Evolutionary conservation across 345 rosid species (phyloP).

Genomic region (Lepidium aucheri): DNA sequence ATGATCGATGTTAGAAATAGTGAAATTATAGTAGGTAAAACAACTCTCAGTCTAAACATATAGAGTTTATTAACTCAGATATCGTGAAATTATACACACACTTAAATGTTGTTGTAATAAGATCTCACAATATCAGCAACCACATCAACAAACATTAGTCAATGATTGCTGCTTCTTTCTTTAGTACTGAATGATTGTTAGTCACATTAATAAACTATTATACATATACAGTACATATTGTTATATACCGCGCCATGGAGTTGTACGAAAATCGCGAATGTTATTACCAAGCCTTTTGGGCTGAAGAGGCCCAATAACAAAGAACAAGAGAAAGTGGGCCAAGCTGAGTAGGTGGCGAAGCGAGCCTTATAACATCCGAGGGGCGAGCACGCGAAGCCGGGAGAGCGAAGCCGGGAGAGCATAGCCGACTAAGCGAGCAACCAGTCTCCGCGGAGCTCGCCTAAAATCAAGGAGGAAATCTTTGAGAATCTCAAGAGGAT

Average conservation of each 20-base stretch:
- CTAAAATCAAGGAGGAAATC: no score
- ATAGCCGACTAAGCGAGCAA: no score
- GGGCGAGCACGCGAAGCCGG: no score
- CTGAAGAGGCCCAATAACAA: no score
- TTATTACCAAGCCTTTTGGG: no score
- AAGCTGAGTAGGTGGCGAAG: no score
- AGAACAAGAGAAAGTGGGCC: no score
- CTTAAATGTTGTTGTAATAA: background rate
- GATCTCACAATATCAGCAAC: constrained; percentile 12
- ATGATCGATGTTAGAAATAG: background rate
- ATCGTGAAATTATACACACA: background rate
- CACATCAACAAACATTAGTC: background rate
- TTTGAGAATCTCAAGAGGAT: no score
- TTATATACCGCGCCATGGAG: background rate
- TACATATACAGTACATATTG: background rate
- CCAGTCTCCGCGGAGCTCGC: no score
- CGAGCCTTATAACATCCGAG: no score
- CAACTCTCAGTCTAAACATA: background rate
- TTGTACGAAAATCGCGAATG: background rate
- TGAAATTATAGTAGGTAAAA: background rate
- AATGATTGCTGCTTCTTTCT: background rate
- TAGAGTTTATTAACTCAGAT: background rate
- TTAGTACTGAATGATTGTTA: background rate
- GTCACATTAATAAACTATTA: background rate
- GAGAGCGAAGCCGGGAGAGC: no score